Evolutionary conservation across 768 basidiomycete species (phyloP).

Genomic region (Amanita phalloides): DNA sequence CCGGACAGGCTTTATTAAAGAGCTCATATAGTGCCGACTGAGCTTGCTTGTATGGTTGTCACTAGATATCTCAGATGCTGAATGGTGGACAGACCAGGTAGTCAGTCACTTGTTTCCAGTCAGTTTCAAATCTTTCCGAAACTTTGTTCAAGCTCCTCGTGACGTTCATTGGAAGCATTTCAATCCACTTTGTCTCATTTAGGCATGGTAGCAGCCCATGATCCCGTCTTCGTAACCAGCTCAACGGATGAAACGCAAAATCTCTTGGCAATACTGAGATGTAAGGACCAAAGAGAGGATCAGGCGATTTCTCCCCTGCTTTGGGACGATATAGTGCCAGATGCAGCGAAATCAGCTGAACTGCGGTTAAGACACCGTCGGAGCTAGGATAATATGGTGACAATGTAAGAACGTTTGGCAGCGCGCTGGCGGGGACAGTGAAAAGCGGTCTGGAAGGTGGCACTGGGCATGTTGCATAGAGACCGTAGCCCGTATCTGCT

Average conservation of each 20-base stretch:
- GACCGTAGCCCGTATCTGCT: slow-evolving; percentile 58
- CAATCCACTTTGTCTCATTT: slow-evolving; percentile 22
- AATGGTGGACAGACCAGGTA: slow-evolving; percentile 40
- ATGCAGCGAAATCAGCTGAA: slow-evolving; percentile 76
- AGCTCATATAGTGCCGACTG: slow-evolving; percentile 7
- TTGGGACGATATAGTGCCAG: slow-evolving; percentile 55
- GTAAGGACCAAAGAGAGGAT: slow-evolving; percentile 62
- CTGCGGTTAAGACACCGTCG: slow-evolving; percentile 37
- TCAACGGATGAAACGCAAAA: slow-evolving; percentile 76
- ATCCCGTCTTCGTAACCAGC: slow-evolving; percentile 43
- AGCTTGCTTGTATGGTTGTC: slow-evolving; percentile 8
- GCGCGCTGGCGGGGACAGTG: slow-evolving; percentile 52
- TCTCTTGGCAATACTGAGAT: slow-evolving; percentile 64
- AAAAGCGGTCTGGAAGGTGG: slow-evolving; percentile 52
- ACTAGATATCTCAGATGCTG: not conserved
- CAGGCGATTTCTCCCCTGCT: slow-evolving; percentile 28
- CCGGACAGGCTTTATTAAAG: slow-evolving; percentile 4
- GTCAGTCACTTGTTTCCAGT: slow-evolving; percentile 42
- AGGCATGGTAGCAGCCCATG: slow-evolving; percentile 5
- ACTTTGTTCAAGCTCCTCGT: slow-evolving; percentile 29
- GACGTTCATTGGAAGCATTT: slow-evolving; percentile 38
- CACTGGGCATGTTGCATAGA: slow-evolving; percentile 37
- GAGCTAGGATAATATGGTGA: slow-evolving; percentile 40
- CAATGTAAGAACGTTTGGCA: slow-evolving; percentile 71
- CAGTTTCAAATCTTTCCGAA: slow-evolving; percentile 37